Evolutionary conservation across 1,284 basidiomycete species (phyloP).

Genomic region (Puccinia hordei): DNA sequence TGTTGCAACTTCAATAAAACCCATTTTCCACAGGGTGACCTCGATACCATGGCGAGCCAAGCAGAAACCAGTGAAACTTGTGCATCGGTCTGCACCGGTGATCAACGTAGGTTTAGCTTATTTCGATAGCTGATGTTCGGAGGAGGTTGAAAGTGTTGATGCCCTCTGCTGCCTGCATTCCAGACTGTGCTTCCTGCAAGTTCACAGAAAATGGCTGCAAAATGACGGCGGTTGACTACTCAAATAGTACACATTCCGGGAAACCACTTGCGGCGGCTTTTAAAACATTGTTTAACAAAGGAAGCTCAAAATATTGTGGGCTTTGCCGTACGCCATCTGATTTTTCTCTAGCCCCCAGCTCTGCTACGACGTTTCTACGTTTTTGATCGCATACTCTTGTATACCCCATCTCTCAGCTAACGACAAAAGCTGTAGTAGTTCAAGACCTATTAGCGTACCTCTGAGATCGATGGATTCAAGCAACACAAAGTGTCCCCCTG

Average conservation of each 20-base stretch:
- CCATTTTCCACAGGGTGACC: neutral
- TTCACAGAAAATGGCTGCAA: neutral
- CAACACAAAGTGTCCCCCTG: slow-evolving; percentile 14
- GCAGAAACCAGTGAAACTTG: neutral
- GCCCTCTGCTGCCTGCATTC: neutral
- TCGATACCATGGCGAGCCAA: neutral
- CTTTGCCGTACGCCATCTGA: neutral
- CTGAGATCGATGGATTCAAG: slow-evolving; percentile 1
- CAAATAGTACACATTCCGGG: neutral
- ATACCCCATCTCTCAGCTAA: neutral
- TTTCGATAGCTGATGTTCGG: neutral
- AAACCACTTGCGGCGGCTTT: slow-evolving; percentile 10
- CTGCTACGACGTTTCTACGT: neutral
- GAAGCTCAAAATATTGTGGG: slow-evolving; percentile 1
- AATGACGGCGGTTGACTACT: slow-evolving; percentile 15
- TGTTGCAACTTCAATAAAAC: neutral
- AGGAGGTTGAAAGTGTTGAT: neutral
- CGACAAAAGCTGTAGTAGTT: neutral
- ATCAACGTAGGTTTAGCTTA: neutral
- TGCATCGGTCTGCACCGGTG: neutral
- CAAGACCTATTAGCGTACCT: neutral
- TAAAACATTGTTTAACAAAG: neutral
- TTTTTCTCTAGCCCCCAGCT: neutral
- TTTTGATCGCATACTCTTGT: neutral
- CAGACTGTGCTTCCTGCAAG: slow-evolving; percentile 11